Percentiles rank a stretch among this genome's conserved stretches.
phyloP scores from a whole-genome alignment of 768 basidiomycete genomes.

The Trametes cinnabarina region DNA sequence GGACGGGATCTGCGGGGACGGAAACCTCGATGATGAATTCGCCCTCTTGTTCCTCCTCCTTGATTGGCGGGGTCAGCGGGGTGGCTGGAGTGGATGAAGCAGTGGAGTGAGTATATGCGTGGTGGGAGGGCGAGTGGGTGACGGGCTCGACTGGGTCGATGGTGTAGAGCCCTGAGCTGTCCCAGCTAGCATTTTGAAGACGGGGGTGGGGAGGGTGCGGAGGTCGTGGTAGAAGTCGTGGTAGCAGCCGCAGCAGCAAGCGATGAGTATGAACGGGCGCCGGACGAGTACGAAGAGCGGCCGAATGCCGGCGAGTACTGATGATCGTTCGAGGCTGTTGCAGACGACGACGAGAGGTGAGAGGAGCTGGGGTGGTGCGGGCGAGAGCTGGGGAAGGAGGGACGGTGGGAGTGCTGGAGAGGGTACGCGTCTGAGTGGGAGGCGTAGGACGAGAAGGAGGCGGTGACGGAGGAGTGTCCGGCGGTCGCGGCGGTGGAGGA shows the following conservation, averaged over 20 bases:
- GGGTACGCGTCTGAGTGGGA: slow-evolving; percentile 5
- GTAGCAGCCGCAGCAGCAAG: slow-evolving; percentile 1
- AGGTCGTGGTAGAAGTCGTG: background rate
- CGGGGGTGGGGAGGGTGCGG: slow-evolving; percentile 5
- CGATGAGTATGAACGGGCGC: slow-evolving; percentile 6
- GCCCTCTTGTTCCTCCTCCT: slow-evolving; percentile 19
- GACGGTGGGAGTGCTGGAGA: background rate
- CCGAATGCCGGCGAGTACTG: background rate
- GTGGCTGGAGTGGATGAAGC: background rate
- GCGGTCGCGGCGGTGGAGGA: background rate
- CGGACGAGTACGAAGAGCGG: slow-evolving; percentile 1
- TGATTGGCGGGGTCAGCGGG: slow-evolving; percentile 12
- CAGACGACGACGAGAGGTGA: background rate
- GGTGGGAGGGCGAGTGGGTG: background rate
- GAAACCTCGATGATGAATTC: slow-evolving; percentile 22
- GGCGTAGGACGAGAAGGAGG: slow-evolving; percentile 3
- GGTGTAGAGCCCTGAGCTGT: slow-evolving; percentile 15
- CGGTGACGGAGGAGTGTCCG: slow-evolving; percentile 7
- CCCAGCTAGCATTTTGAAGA: slow-evolving; percentile 16
- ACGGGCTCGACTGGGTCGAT: slow-evolving; percentile 16
- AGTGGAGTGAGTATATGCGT: slow-evolving; percentile 1
- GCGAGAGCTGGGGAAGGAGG: background rate
- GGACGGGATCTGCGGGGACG: slow-evolving; percentile 8
- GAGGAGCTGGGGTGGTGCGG: background rate
- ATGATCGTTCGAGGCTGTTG: background rate